Conservation (phyloP, 2,329 filamentous ascomycete species). For the Neofusicoccum parvum region DNA sequence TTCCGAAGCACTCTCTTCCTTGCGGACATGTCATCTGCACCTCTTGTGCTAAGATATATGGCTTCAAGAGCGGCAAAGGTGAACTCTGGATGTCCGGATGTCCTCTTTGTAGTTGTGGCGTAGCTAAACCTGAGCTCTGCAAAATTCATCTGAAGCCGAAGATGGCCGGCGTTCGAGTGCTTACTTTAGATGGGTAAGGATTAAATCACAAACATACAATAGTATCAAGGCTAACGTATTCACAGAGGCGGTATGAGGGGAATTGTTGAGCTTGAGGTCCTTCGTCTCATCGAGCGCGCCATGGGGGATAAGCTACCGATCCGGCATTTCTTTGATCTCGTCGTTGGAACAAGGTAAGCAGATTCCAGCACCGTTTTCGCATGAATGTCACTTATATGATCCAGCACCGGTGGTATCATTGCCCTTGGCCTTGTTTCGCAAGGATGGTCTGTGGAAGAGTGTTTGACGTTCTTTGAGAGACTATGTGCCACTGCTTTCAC, state of each 20-base stretch:
- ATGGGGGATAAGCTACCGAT: conserved; percentile 45
- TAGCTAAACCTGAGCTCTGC: conserved; percentile 23
- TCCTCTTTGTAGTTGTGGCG: conserved; percentile 34
- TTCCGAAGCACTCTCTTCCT: conserved; percentile 46
- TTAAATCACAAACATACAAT: conserved; percentile 2
- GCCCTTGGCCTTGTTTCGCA: conserved; percentile 46
- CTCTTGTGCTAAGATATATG: conserved; percentile 41
- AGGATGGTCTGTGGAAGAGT: conserved; percentile 42
- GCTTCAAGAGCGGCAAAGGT: conserved; percentile 25
- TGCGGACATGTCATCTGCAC: conserved; percentile 53
- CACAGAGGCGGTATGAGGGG: conserved; percentile 49
- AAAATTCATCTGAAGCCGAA: conserved; percentile 37
- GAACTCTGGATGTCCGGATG: conserved; percentile 24
- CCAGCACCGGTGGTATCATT: conserved; percentile 45
- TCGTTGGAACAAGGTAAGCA: conserved; percentile 34
- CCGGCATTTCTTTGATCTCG: conserved; percentile 52
- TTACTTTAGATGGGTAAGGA: conserved; percentile 47
- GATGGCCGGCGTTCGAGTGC: conserved; percentile 40
- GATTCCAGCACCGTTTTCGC: no score
- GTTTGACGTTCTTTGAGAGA: conserved; percentile 41
- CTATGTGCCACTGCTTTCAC: conserved; percentile 48
- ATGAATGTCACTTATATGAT: no score
- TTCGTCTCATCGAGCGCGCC: conserved; percentile 44
- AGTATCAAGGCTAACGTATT: conserved; percentile 24
- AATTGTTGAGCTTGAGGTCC: conserved; percentile 49